Evolutionary conservation across 306 rosid genomes (phyloP).

Genomic region (Canavalia ensiformis): DNA sequence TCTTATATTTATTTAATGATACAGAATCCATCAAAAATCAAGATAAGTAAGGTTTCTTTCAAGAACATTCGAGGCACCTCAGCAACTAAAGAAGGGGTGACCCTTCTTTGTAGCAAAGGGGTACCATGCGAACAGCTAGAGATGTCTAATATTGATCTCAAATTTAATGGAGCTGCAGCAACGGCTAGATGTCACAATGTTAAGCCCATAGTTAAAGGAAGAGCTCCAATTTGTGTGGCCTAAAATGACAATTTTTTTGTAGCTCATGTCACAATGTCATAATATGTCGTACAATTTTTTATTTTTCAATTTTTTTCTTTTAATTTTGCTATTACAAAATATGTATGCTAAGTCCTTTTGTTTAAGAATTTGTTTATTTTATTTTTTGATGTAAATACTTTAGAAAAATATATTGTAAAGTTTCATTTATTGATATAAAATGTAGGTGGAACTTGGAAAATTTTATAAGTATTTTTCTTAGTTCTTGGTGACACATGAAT

Average conservation of each 20-base stretch:
- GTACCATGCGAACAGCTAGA: constrained; percentile 29
- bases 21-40: constrained; percentile 28
- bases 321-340: too few relatives aligned
- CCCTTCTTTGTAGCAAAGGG: constrained; percentile 17
- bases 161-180: constrained; percentile 13
- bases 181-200: constrained; percentile 20
- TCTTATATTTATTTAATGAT: neutral
- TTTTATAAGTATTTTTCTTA: too few relatives aligned
- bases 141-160: constrained; percentile 19
- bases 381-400: too few relatives aligned
- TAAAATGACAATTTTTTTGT: neutral
- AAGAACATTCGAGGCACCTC: constrained; percentile 32
- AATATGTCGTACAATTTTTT: too few relatives aligned
- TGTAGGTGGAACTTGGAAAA: too few relatives aligned
- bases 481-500: too few relatives aligned
- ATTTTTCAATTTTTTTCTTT: too few relatives aligned
- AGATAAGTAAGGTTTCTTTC: constrained; percentile 33
- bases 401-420: too few relatives aligned
- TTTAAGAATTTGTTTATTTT: too few relatives aligned
- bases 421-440: too few relatives aligned
- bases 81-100: neutral
- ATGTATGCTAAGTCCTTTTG: too few relatives aligned
- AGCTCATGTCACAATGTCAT: too few relatives aligned
- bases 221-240: constrained; percentile 18
- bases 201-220: constrained; percentile 14